Base-by-base conservation (phyloP, 2,329 filamentous ascomycete genomes). In the Parafenestella ontariensis region DNA sequence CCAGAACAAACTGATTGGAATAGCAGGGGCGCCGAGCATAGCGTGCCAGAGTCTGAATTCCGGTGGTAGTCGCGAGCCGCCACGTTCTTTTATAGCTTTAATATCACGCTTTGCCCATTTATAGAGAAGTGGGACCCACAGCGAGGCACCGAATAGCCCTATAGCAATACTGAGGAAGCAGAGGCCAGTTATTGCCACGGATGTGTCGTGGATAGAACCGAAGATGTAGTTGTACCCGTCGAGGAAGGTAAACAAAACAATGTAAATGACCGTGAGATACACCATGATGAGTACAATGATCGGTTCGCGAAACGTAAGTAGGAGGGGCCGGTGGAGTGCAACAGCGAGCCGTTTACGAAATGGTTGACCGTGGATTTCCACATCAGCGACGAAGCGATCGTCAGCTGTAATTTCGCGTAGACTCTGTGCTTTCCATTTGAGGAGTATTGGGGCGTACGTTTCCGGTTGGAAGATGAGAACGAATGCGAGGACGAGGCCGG, bases 1-100 rank as follows among this genome's bases (percentile, higher is more conserved):
- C 83, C 83, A 87, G 66, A 87, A 85, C 2, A 86, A 73, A 1
- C 74, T 76, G 26, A 84, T 71, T 0, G 84, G 82, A 1, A 87
- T 77, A 0, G 77, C 69, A 0, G 81, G 78, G 0, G 81, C 78
- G 9, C 78, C 78, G 3, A 83, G 71, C 70, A 86, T 85, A 2
- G 77, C 77, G 44, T 79, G 83, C 76, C 79, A 85, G 0, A 87
- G 71, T 5, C 83, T 76, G 34, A 83, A 81, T 52, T 87, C 84
- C 0, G 83, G 83, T 2, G 79, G 73, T 6, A 85, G 71, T 5
- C 69, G 62, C 5, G 64, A 59, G 1, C 78, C 73, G 6, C 77
- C 79, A 31, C 73, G 50, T 18, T 72, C 75, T 52, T 75, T 65
- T 11, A 79, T 76, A 54, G 77, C 72, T 36, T 72, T 68, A 7